phyloP scores from a whole-genome alignment of 176 grass and related monocot genomes.

The Poa annua region DNA sequence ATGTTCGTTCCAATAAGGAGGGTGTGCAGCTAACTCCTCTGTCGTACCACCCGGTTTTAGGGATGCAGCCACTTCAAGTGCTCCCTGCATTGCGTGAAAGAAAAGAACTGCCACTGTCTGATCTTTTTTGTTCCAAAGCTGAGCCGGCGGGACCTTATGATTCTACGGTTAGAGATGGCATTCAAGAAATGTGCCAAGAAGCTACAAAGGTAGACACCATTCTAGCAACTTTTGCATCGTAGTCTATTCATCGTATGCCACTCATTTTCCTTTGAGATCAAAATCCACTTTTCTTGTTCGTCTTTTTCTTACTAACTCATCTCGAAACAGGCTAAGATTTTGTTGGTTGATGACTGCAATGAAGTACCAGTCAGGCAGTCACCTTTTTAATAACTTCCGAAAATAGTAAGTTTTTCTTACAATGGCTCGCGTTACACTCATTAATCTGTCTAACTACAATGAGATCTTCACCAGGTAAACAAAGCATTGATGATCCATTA shows the following conservation, averaged over 20 bases:
- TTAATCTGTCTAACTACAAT: constrained; percentile 26
- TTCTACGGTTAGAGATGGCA: constrained; percentile 4
- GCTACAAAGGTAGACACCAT: constrained; percentile 24
- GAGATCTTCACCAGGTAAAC: constrained; percentile 25
- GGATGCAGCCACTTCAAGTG: background rate
- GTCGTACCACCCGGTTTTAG: background rate
- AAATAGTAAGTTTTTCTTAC: constrained; percentile 29
- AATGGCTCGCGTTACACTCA: background rate
- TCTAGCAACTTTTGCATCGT: background rate
- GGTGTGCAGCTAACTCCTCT: constrained; percentile 11
- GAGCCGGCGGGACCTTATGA: background rate
- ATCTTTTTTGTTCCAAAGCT: constrained; percentile 28
- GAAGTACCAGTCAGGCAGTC: background rate
- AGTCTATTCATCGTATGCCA: background rate
- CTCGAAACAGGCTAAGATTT: constrained; percentile 4
- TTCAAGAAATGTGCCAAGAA: constrained; percentile 14
- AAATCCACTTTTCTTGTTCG: background rate
- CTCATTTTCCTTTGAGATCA: background rate
- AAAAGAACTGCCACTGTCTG: background rate
- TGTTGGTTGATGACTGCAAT: constrained; percentile 12
- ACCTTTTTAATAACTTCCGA: background rate
- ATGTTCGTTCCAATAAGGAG: background rate
- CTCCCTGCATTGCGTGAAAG: background rate
- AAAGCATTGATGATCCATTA: background rate
- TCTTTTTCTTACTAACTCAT: background rate